Base-by-base conservation (phyloP, 2,329 filamentous ascomycete genomes). In the Onygena corvina region DNA sequence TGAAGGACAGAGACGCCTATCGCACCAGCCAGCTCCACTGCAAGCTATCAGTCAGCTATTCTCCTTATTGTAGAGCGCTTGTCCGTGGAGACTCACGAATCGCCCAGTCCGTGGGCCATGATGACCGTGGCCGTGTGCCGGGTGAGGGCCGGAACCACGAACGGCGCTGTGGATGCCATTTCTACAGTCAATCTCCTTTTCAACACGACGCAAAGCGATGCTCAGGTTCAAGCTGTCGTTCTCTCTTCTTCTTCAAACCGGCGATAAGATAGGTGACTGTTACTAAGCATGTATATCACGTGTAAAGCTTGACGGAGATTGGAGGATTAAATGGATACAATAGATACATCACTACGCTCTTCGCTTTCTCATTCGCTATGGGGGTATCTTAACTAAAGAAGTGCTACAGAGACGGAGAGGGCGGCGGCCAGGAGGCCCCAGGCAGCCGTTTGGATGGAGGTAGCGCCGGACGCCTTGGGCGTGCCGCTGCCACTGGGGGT, bases 121-220 rank as follows among this genome's bases (percentile, higher is more conserved):
- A 98, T 96, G 60, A 96, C 84, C 2, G 90, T 95, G 20, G 88
- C 88, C 31, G 92, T 95, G 69, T 96, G 92, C 62, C 79, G 80
- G 63, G 79, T 84, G 29, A 85, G 71, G 34, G 89, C 86, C 23
- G 86, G 86, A 52, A 94, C 81, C 16, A 92, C 75, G 49, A 92
- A 72, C 11, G 80, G 79, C 50, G 72, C 70, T 23, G 14, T 23
- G 14, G 44, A 12, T 11, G 44, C 44, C 27, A 31, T 46, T 46
- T 23, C 14, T 14, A 14, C 12, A 2, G 23, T 20, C 14, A 25
- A 46, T 46, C 27, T 29, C 27, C 11, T 29, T 29, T 29, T 29
- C n/a, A n/a, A n/a, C n/a, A n/a, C n/a, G n/a, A n/a, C n/a, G n/a
- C n/a, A n/a, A n/a, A n/a, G n/a, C n/a, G n/a, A n/a, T n/a, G n/a